phyloP scores from a whole-genome alignment of 2,329 filamentous ascomycete species.

The Dothideomycetes sp. region DNA sequence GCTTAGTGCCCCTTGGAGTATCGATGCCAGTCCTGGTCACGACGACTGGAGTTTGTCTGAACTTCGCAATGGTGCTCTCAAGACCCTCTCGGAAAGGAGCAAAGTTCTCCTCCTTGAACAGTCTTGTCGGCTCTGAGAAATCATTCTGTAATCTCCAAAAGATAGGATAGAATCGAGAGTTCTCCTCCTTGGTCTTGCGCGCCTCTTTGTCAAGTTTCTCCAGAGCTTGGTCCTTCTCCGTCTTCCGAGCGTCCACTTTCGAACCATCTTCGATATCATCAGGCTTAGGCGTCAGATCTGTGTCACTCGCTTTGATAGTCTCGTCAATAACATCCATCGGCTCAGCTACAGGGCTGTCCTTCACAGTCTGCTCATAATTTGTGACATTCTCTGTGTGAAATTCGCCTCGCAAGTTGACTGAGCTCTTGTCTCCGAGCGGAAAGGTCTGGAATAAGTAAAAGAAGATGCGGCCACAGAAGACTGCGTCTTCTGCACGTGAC shows the following conservation, averaged over 20 bases:
- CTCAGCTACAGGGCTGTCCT: slow-evolving; percentile 4
- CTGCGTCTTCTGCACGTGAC: slow-evolving; percentile 91
- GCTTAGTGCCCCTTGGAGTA: slow-evolving; percentile 53
- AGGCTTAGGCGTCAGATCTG: slow-evolving; percentile 18
- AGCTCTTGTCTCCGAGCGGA: slow-evolving; percentile 90
- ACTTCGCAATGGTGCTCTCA: slow-evolving; percentile 56
- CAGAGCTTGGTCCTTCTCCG: slow-evolving; percentile 16
- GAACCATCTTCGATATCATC: slow-evolving; percentile 12
- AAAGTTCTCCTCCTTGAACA: slow-evolving; percentile 61
- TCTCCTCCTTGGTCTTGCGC: slow-evolving; percentile 47
- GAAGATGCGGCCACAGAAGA: slow-evolving; percentile 94
- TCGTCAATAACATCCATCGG: slow-evolving; percentile 11
- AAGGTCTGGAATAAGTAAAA: slow-evolving; percentile 99
- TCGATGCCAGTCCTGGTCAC: slow-evolving; percentile 56
- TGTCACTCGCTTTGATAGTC: neutral
- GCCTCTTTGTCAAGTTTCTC: slow-evolving; percentile 10
- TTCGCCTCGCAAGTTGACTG: slow-evolving; percentile 89
- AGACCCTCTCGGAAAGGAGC: slow-evolving; percentile 51
- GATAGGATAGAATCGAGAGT: slow-evolving; percentile 69
- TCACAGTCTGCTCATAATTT: slow-evolving; percentile 49
- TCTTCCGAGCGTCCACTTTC: neutral
- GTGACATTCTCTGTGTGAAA: slow-evolving; percentile 95
- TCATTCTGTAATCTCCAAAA: slow-evolving; percentile 91
- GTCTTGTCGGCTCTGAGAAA: slow-evolving; percentile 78
- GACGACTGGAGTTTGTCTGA: slow-evolving; percentile 58